Evolutionary conservation across 352 stramenopile genomes (phyloP), one percentile per base, ranked within the genome.

Genomic region (Thalassiosira pacifica): DNA sequence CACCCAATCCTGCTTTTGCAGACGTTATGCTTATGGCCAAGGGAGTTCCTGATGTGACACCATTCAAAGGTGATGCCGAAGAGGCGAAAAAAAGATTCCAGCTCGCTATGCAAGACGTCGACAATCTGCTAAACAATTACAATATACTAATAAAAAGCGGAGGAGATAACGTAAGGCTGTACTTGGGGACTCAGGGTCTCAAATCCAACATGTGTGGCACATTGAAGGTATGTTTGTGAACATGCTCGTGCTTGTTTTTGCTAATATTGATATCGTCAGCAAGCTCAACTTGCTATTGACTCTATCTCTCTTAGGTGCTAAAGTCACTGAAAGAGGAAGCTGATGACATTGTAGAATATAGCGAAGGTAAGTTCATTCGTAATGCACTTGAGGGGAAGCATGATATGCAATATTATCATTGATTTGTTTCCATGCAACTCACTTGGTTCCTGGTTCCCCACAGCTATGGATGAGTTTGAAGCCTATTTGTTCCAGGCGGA

Each of bases 191-290:
- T 5, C 75, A 88, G 22, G 87, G 87, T 37, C 74, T 91, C 0
- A 88, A 79, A n/a, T 85, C 73, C 18, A 68, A 85, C 34, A 86
- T 93, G 85, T 93, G 86, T 83, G 89, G 89, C 3, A 89, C 92
- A 34, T 42, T 79, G 31, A 89, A 89, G 34, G 81, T 92, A 26
- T 32, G 92, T 93, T 73, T 48, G 37, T 13, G 6, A 48, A 48
- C 6, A 48, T 13, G 13, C 13, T 48, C 6, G 6, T 48, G 37
- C 13, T 48, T 48, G 37, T 13, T 48, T 48, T 48, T 48, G 37
- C 37, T 48, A 48, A 48, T 13, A 48, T n/a, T 48, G 37, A 48
- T 48, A 48, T 13, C 13, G 13, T 48, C 37, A 48, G 37, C 37
- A 48, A 48, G 37, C 37, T 48, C 37, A 48, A 48, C 37, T 48